A percentile compares a stretch with the other conserved stretches of the same genome.
These are phyloP conservation scores for Rugosomyces carneus DNA, from an alignment of 1,284 basidiomycete genomes.

Conservation along the genomic window DNA sequence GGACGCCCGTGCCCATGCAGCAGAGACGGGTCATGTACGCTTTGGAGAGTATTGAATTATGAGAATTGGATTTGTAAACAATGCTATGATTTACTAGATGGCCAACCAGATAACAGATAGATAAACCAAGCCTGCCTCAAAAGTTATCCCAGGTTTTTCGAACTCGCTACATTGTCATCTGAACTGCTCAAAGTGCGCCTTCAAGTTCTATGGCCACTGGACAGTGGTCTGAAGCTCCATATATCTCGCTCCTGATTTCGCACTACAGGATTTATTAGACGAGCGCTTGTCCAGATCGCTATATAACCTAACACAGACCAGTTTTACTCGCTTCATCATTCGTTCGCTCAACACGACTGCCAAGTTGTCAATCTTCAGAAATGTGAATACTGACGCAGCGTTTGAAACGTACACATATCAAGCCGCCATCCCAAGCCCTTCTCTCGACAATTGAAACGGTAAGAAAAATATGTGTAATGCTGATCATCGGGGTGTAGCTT, in stretches of 20 bases:
- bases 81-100: not conserved
- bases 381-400: not conserved
- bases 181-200: not conserved
- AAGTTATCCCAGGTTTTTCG: not conserved
- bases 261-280: slow-evolving; percentile 34
- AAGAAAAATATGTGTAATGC: slow-evolving; percentile 84
- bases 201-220: slow-evolving; percentile 70
- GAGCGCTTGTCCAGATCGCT: slow-evolving; percentile 4
- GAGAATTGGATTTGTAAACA: not conserved
- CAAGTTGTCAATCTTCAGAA: not conserved
- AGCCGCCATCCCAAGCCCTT: slow-evolving; percentile 87
- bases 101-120: not conserved
- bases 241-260: slow-evolving; percentile 79
- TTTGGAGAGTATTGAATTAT: slow-evolving; percentile 79
- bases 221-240: slow-evolving; percentile 81
- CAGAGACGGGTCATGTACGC: slow-evolving; percentile 76
- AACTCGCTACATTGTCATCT: not conserved
- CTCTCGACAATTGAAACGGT: slow-evolving; percentile 72
- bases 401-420: slow-evolving; percentile 65
- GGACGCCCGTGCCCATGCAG: slow-evolving; percentile 82
- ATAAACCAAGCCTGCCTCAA: too few species aligned
- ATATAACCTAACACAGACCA: slow-evolving; percentile 28
- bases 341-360: slow-evolving; percentile 70
- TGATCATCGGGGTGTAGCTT: slow-evolving; percentile 59
- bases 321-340: slow-evolving; percentile 53